Evolutionary conservation across 352 stramenopile genomes (phyloP), one percentile per base, ranked within the genome.

Genomic region (Phytophthora melonis): DNA sequence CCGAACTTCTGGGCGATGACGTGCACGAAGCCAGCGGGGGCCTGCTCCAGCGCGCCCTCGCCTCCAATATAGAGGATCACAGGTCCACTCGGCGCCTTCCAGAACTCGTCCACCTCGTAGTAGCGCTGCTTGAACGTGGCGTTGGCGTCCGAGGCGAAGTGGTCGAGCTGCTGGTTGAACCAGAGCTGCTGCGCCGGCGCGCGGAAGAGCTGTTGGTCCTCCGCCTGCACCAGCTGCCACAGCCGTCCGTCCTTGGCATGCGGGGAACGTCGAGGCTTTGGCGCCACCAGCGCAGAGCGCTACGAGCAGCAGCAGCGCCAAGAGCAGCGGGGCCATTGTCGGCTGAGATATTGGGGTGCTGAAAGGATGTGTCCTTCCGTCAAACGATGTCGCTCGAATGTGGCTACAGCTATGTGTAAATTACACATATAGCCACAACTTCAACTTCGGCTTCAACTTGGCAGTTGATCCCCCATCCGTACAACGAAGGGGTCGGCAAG

Each of bases 51-150:
- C 11, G 85, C 76, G 18, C 82, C 91, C 77, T 97, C 90, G 41
- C 91, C 91, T 30, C 90, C 89, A 50, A 97, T 96, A 66, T 92
- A 93, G 36, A 97, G 79, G 68, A 97, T 92, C 43, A 97, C 79
- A 14, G 90, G 89, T 0, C 75, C 83, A 58, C 87, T 68, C 1
- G 85, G 74, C 25, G 73, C 62, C 34, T 53, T 78, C 82, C 83
- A 95, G 73, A 80, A 89, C 41, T 75, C 82, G 58, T 93, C 80
- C 63, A 84, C 74, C 60, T 93, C 82, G 77, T 95, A 95, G 68
- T 88, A 95, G 19, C 88, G 86, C 67, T 95, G 88, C 69, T 88
- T 78, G 72, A 89, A 95, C 9, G 85, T 92, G 60, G 65, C 66
- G 55, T 74, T 78, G 64, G 23, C 64, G 21, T 61, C 39, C 8